Base-by-base conservation (phyloP, 495 filamentous ascomycete species). In the Penicillium maclennaniae region DNA sequence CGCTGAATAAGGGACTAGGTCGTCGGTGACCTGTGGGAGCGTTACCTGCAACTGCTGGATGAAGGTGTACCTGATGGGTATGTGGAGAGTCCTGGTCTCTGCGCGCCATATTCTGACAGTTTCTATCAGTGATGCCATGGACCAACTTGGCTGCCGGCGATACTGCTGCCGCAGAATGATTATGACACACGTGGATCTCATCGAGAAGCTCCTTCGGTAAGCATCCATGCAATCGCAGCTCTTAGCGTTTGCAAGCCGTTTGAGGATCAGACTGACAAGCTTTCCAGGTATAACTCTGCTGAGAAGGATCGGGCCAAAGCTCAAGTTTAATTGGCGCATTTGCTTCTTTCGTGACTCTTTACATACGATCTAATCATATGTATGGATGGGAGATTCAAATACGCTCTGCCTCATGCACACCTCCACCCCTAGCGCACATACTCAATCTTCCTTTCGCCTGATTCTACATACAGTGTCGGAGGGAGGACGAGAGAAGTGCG, bases 111-210 rank as follows among this genome's bases (percentile, higher is more conserved):
- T 43, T 8, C 53, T 63, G 31, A 45, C 60, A 39, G 12, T 17
- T 25, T 34, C 25, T 43, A 43, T 49, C 49, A 93, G 91, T 60
- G 89, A 95, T 61, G 93, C 92, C 23, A 92, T 98, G 86, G 91
- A 97, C 66, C 76, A 88, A 54, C 84, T 97, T 8, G 90, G 90
- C 27, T 90, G 92, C 75, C 91, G 89, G 69, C 84, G 93, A 34
- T 98, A 97, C 74, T 98, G 93, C 78, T 98, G 93, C 73, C 87
- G 93, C 43, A 84, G 93, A 66, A 98, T 98, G 93, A 79, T 98
- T 61, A 95, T 98, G 90, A 98, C 93, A n/a, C 93, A 98, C 69
- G 95, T 98, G 55, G 93, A 98, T 67, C 76, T 98, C 47, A 97
- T 98, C 56, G 93, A 98, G 80, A 98, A 98, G 77, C 81, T 98